Evolutionary conservation across 805 yeast species (phyloP), one percentile per base, ranked within the genome.

Genomic region (Candida andamanensis): DNA sequence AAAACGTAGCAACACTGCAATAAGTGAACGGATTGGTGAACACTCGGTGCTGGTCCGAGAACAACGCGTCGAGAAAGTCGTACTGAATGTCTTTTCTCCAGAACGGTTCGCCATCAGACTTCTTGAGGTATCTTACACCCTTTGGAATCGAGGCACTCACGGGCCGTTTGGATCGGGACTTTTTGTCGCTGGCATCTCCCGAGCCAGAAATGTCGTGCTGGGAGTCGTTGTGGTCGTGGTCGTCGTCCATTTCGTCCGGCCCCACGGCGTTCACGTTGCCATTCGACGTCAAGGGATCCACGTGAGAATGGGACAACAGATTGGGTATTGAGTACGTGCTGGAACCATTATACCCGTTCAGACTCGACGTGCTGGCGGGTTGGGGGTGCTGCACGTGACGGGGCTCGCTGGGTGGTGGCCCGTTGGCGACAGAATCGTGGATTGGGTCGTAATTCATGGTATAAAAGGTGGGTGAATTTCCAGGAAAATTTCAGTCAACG

Each of bases 71-170:
- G 33, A 90, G 60, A 44, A 89, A 85, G 43, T 81, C 87, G 55
- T 78, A 83, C 55, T 87, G 96, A 35, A 90, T 80, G 47, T 90
- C 97, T 34, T 63, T 71, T 29, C 97, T 69, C 82, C 92, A 84
- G 37, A 89, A 77, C 14, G 95, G 95, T 47, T 84, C 94, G 5
- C 97, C 96, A 50, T 90, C 97, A 13, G 77, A 69, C 51, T 89
- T 90, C 57, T 90, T 90, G 45, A 90, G 56, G 54, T 80, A 87
- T 27, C 84, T 63, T 17, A 66, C 58, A 4, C 69, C 58, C 28
- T 46, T 52, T 17, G 54, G 47, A 24, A 47, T 45, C 10, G 52
- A 30, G 15, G 43, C 37, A 26, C 42, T 36, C 6, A 41, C 44
- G 12, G 35, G 43, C 24, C 41, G 33, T 38, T 36, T 45, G 28